Evolutionary conservation across 2,329 filamentous ascomycete genomes (phyloP).

Genomic region (Botryotinia globosa): DNA sequence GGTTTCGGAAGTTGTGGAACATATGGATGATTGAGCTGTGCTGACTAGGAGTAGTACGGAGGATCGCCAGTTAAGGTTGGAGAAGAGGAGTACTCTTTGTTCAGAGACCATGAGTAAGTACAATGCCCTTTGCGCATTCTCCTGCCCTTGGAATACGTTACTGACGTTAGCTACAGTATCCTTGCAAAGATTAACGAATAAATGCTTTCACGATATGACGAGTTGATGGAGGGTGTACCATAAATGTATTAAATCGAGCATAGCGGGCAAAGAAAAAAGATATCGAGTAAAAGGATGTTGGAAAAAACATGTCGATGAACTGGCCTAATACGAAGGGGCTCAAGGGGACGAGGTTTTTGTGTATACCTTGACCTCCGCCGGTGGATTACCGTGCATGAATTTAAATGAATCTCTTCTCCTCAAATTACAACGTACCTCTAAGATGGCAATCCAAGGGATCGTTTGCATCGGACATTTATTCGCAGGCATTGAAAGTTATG

Average conservation of each 20-base stretch:
- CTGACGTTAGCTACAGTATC: slow-evolving; percentile 60
- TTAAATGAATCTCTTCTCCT: slow-evolving; percentile 31
- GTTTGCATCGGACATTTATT: background rate
- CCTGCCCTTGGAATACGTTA: background rate
- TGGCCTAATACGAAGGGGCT: slow-evolving; percentile 13
- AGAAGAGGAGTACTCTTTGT: slow-evolving; percentile 93
- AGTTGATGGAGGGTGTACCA: slow-evolving; percentile 29
- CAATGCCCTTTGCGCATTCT: slow-evolving; percentile 6
- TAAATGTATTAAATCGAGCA: slow-evolving; percentile 33
- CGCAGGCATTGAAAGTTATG: slow-evolving; percentile 5
- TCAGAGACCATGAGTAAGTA: slow-evolving; percentile 96
- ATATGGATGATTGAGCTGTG: slow-evolving; percentile 15
- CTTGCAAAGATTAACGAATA: slow-evolving; percentile 99
- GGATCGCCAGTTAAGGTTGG: slow-evolving; percentile 95
- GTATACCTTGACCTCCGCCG: slow-evolving; percentile 22
- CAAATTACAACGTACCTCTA: no score
- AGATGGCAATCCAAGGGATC: slow-evolving; percentile 17
- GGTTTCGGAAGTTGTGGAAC: background rate
- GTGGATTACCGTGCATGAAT: slow-evolving; percentile 22
- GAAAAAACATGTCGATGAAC: slow-evolving; percentile 6
- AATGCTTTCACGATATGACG: slow-evolving; percentile 36
- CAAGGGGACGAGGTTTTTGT: slow-evolving; percentile 16
- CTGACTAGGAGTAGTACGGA: slow-evolving; percentile 64
- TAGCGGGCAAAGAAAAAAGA: slow-evolving; percentile 24
- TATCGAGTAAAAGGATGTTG: slow-evolving; percentile 17